Base-by-base conservation (phyloP, 2,329 filamentous ascomycete genomes). In the Aspergillus sp. region DNA sequence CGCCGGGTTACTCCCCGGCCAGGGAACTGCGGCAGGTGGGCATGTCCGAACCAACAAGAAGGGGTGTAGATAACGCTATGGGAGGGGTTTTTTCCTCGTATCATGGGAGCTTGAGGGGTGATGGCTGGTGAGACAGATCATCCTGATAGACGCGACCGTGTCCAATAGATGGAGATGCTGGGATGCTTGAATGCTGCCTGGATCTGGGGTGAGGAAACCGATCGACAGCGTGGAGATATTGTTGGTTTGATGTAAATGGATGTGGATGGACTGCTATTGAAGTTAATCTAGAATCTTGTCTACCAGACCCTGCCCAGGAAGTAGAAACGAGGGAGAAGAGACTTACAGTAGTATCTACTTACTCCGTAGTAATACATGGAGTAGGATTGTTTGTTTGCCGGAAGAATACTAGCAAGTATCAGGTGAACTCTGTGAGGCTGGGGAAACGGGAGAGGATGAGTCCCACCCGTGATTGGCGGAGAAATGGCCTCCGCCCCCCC, bases 401-500 rank as follows among this genome's bases (percentile, higher is more conserved):
- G 32, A 36, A 36, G 32, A 36, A 13, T 36, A 36, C 25, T 8
- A 27, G 10, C 10, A 36, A 36, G 5, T 5, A 36, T 36, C 32
- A 36, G 27, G 27, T 30, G 27, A 30, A 11, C 27, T 30, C 27
- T n/a, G 1, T 32, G 23, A 49, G 47, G 47, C 47, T 27, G 23
- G 47, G 25, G 30, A 36, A 17, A 13, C 4, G 32, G 25, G 52
- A 6, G 6, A 30, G 11, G 39, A 38, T 13, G n/a, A 44, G 19
- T 15, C 25, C 17, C 39, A 27, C 25, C 19, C 17, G 6, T 72
- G 62, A 75, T 75, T 75, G 72, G 72, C 69, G 72, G 72, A 75
- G 66, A 68, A 75, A 73, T 64, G 47, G 53, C 56, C 59, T 62
- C 70, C 71, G 66, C 53, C 59, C 61, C 32, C 60, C 62, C 62